These are phyloP conservation scores for Pyrus pyrifolia DNA, from an alignment of 306 rosid genomes.

Conservation along the genomic window DNA sequence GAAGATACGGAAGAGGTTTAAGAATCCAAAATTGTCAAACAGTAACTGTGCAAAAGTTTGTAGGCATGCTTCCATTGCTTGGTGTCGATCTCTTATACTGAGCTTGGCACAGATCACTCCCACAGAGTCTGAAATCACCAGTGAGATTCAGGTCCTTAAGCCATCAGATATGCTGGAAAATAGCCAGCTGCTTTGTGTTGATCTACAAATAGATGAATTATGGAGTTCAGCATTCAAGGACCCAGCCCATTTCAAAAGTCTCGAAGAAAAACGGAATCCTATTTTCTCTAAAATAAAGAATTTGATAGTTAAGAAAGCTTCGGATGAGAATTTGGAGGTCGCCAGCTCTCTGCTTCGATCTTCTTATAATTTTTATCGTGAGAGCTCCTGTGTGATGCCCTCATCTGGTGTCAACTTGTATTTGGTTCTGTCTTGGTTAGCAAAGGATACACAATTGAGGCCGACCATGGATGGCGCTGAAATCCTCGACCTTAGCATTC, in stretches of 20 bases:
- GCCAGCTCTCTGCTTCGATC: constrained; percentile 76
- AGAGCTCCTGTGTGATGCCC: constrained; percentile 73
- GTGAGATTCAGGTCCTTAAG: constrained; percentile 40
- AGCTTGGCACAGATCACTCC: constrained; percentile 75
- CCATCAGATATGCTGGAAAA: constrained; percentile 48
- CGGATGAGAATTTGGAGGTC: constrained; percentile 69
- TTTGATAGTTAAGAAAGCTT: constrained; percentile 42
- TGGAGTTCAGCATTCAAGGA: constrained; percentile 85
- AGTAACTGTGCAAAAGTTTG: constrained; percentile 75
- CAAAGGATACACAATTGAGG: constrained; percentile 42
- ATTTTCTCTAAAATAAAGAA: constrained; percentile 52
- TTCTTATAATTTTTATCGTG: constrained; percentile 80
- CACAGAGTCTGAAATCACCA: constrained; percentile 28
- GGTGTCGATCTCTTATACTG: constrained; percentile 83
- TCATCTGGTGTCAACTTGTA: constrained; percentile 70
- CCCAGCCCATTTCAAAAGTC: constrained; percentile 37
- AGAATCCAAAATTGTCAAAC: constrained; percentile 75
- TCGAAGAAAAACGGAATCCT: constrained; percentile 60
- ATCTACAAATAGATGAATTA: constrained; percentile 67
- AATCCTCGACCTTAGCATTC: constrained; percentile 83
- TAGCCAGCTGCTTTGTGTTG: constrained; percentile 65
- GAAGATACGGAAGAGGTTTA: constrained; percentile 90
- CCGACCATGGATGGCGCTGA: constrained; percentile 60
- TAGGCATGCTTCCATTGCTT: constrained; percentile 86
- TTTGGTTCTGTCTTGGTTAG: constrained; percentile 51